phyloP scores from a whole-genome alignment of 306 rosid genomes.

The Rosa rugosa region DNA sequence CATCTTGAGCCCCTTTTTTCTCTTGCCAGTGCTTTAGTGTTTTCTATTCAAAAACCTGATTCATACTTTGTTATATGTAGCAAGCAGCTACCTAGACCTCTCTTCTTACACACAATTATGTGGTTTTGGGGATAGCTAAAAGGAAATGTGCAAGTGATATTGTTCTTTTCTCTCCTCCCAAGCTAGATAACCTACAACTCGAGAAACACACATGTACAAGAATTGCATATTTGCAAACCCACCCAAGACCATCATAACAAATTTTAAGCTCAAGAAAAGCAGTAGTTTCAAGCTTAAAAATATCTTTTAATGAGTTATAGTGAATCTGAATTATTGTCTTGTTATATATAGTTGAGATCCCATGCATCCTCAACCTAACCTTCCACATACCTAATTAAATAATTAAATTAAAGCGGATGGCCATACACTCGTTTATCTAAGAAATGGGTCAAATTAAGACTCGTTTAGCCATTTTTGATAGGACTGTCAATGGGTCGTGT shows the following conservation, averaged over 20 bases:
- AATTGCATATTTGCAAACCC: slow-evolving; percentile 2
- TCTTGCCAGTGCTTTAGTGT: slow-evolving; percentile 32
- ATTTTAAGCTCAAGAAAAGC: not conserved
- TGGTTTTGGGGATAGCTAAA: not conserved
- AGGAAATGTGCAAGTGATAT: slow-evolving; percentile 15
- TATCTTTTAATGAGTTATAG: not conserved
- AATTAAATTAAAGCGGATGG: not conserved
- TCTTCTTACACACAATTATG: not conserved
- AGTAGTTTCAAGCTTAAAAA: slow-evolving; percentile 8
- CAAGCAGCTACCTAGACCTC: slow-evolving; percentile 9
- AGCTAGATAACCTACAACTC: slow-evolving; percentile 55
- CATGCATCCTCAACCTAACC: not conserved
- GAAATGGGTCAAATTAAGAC: not conserved
- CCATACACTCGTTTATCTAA: not conserved
- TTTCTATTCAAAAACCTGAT: slow-evolving; percentile 24
- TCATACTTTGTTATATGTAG: not conserved
- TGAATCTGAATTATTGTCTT: not conserved
- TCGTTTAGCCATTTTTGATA: not conserved
- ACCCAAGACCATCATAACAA: slow-evolving; percentile 16
- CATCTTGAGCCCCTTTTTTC: slow-evolving; percentile 27
- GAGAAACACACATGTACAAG: slow-evolving; percentile 38
- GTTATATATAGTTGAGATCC: not conserved
- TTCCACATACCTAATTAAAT: no score
- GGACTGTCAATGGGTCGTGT: no score
- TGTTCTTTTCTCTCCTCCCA: slow-evolving; percentile 75